Base-by-base conservation (phyloP, 2,329 filamentous ascomycete genomes). In the Arthrinium phaeospermum region DNA sequence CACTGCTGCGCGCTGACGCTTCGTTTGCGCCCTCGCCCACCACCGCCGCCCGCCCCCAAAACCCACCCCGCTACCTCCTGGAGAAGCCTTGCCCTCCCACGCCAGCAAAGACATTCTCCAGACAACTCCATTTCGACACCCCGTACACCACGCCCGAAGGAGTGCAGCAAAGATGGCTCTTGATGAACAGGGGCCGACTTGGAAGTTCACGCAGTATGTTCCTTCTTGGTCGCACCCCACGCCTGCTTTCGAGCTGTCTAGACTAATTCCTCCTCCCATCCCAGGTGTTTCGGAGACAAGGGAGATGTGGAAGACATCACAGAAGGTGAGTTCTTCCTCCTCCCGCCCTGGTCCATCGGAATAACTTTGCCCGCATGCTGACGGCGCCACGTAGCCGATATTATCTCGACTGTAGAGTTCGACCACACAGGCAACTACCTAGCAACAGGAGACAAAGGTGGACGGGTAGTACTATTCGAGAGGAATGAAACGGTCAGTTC, bases 301-400 rank as follows among this genome's bases (percentile, higher is more conserved):
- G 96, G 96, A 79, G 96, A 99, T 87, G 96, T 99, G 77, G 96
- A 98, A 85, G 95, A 98, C 84, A 98, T 98, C 83, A 98, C 95
- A 85, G 95, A 98, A 92, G 94, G 94, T 95, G 87, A 37, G 57
- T 64, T 41, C 57, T 41, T 64, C 57, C 57, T 64, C 57, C 19
- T 79, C 84, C 49, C 75, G 75, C 53, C 70, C 53, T 64, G 57
- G 53, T 68, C 69, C 27, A 46, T 64, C 46, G 70, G 41, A 68
- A 27, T 19, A 30, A 6, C 41, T 70, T 71, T 67, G 37, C 67
- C 73, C 72, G 72, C 68, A 53, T 71, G 64, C 75, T 79, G 71
- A 75, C 78, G 73, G 75, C 71, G 73, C 73, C 76, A 71, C 73
- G 71, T 76, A 95, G 94, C 94, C 82, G 94, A 96, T 84, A 96